Base-by-base conservation (phyloP, 257 asterid genomes). In the Ocimum tenuiflorum region DNA sequence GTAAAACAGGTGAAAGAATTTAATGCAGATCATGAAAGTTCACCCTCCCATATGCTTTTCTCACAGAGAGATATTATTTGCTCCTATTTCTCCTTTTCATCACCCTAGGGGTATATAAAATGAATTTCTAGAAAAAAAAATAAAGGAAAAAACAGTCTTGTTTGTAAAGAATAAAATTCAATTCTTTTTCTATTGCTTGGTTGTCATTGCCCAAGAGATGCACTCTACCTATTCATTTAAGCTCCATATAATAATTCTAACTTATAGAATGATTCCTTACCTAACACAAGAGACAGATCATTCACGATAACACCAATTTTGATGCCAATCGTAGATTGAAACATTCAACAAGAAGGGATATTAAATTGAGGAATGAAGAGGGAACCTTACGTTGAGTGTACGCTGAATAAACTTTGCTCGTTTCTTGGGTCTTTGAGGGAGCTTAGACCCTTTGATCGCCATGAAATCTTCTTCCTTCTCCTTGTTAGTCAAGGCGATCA, bases 401-500 rank as follows among this genome's bases (percentile, higher is more conserved):
- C 96, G 94, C 71, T 91, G 98, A 68, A 91, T 82, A 48, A 81
- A 65, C 67, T 91, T 91, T 15, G 96, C 95, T 64, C 98, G 73
- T 66, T 91, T 91, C 82, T 91, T 91, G 62, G 98, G 98, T 71
- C 98, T 82, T 58, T 91, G 98, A 63, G 98, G 98, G 0, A 86
- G 94, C 73, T 86, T 91, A 57, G 98, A 91, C 31, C 96, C 98
- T 80, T 88, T 91, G 55, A n/a, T n/a, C n/a, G n/a, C n/a, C n/a
- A n/a, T n/a, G n/a, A n/a, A n/a, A n/a, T n/a, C n/a, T n/a, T n/a
- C 97, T 71, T 91, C 97, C 70, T 91, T 91, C 81, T 91, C 97
- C 81, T 91, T 91, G 59, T 85, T 91, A 1, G 96, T 91, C 67
- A 91, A 76, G 35, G 81, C 88, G 53, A 91, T 85, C 84, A 72